Conservation (phyloP, 768 basidiomycete species). For the Podaxis sp. region DNA sequence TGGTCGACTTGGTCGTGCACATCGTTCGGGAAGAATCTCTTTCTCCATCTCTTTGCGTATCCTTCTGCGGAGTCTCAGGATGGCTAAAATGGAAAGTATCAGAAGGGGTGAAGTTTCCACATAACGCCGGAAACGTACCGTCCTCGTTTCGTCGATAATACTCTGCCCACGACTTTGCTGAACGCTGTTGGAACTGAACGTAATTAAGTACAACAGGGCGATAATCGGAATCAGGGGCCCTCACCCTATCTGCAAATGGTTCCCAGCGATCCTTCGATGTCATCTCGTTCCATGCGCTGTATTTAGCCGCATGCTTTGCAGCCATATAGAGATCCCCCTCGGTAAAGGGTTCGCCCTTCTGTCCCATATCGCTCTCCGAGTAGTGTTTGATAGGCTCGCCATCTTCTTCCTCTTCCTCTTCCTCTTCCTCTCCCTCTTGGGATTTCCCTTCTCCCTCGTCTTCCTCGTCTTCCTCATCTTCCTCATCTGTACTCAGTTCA, state of each 20-base stretch:
- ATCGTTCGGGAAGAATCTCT: slow-evolving; percentile 23
- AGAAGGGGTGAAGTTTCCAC: not conserved
- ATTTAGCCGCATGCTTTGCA: slow-evolving; percentile 57
- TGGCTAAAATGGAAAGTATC: slow-evolving; percentile 24
- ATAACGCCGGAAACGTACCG: slow-evolving; percentile 31
- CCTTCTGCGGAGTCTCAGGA: slow-evolving; percentile 38
- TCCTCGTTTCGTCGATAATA: slow-evolving; percentile 53
- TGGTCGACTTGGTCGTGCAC: slow-evolving; percentile 30
- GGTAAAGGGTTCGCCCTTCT: slow-evolving; percentile 46
- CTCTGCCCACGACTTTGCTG: slow-evolving; percentile 60
- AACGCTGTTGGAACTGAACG: slow-evolving; percentile 52
- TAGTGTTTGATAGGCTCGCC: slow-evolving; percentile 34
- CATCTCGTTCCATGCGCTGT: slow-evolving; percentile 43
- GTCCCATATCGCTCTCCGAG: slow-evolving; percentile 54
- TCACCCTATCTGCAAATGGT: slow-evolving; percentile 50
- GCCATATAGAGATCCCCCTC: slow-evolving; percentile 63
- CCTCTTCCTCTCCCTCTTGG: slow-evolving; percentile 27
- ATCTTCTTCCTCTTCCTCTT: slow-evolving; percentile 32
- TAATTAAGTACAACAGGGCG: not conserved
- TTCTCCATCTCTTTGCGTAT: slow-evolving; percentile 31
- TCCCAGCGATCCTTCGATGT: slow-evolving; percentile 52
- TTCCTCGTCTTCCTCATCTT: slow-evolving; percentile 23
- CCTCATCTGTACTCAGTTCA: slow-evolving; percentile 27
- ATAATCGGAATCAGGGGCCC: slow-evolving; percentile 13
- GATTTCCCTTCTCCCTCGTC: slow-evolving; percentile 24